Conservation (phyloP, 108 stramenopile genomes). For the Cyclotella distinguenda region DNA sequence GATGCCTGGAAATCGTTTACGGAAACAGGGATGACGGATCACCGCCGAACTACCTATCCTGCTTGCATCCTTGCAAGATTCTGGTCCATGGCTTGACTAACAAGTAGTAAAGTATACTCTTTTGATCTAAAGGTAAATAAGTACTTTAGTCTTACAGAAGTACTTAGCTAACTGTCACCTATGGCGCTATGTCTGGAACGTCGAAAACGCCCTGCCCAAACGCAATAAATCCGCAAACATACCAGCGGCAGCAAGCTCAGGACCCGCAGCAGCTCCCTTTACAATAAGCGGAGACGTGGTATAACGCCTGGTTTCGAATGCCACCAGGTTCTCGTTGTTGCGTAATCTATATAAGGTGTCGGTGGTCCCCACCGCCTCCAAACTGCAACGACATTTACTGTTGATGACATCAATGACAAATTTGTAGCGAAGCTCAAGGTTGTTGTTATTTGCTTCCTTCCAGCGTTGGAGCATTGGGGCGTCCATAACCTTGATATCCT, state of each 20-base stretch:
- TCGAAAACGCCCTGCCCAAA: conserved; percentile 56
- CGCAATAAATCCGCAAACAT: conserved; percentile 85
- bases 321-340: conserved; percentile 65
- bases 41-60: no score
- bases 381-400: conserved; percentile 47
- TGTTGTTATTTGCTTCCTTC: conserved; percentile 50
- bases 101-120: no score
- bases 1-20: no score
- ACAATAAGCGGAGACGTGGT: conserved; percentile 76
- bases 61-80: no score
- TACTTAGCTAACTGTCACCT: not conserved
- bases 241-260: conserved; percentile 78
- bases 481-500: conserved; percentile 55
- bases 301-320: conserved; percentile 68
- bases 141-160: not conserved
- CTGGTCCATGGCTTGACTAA: no score
- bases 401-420: conserved; percentile 64
- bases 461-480: conserved; percentile 56
- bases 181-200: conserved; percentile 36
- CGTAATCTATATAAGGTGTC: conserved; percentile 66
- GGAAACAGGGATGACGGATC: no score
- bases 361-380: conserved; percentile 42
- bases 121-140: not conserved
- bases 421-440: conserved; percentile 73
- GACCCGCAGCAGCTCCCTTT: conserved; percentile 85